phyloP scores from a whole-genome alignment of 169 alveolate genomes.

The Eimeria necatrix region DNA sequence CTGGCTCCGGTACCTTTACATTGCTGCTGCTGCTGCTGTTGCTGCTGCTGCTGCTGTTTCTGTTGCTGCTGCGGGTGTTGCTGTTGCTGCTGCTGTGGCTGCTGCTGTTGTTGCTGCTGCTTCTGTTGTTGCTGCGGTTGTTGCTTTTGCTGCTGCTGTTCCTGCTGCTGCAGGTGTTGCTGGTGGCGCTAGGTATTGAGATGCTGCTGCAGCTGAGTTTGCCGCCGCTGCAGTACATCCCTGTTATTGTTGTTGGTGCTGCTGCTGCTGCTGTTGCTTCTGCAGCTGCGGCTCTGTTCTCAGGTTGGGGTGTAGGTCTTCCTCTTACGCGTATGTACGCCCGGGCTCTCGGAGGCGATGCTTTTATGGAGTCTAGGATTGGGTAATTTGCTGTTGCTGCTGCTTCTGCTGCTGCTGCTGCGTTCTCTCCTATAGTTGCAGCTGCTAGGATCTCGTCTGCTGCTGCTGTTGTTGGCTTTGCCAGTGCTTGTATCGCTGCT shows the following conservation, averaged over 20 bases:
- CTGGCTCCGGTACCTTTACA: no score
- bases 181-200: background rate
- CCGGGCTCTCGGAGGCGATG: slow-evolving; percentile 31
- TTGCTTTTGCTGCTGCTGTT: no score
- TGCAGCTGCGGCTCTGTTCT: background rate
- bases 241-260: background rate
- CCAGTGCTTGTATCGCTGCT: no score
- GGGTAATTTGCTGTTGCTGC: background rate
- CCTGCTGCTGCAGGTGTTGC: no score
- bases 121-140: background rate
- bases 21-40: background rate
- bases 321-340: slow-evolving; percentile 24
- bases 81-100: background rate
- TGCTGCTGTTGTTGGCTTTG: no score
- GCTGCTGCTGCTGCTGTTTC: background rate
- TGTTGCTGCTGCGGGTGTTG: background rate
- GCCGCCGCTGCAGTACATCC: background rate
- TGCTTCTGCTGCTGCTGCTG: background rate
- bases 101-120: background rate
- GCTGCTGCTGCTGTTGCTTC: background rate
- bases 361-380: slow-evolving; percentile 33
- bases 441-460: background rate
- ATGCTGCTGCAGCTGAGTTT: background rate
- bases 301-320: slow-evolving; percentile 33
- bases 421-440: background rate